Percentiles rank a stretch among this genome's conserved stretches.
Evolutionary conservation across 768 basidiomycete genomes (phyloP).

Genomic region (Tulasnella sp.): DNA sequence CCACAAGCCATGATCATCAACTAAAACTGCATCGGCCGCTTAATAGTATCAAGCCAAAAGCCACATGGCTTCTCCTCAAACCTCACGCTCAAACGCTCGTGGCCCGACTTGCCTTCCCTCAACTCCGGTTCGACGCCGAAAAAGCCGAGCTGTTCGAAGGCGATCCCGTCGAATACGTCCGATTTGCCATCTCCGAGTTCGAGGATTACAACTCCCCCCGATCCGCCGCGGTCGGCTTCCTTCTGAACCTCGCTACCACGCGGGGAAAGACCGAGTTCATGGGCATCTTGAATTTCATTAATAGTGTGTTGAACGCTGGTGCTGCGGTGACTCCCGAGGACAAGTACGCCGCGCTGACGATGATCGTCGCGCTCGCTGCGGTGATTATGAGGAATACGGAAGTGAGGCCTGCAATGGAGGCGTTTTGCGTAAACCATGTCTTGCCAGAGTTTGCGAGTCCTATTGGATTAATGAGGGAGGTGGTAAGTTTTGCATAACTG

Average conservation of each 20-base stretch:
- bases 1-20: neutral
- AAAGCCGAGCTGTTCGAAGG: conserved; percentile 60
- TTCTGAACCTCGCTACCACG: conserved; percentile 64
- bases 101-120: conserved; percentile 76
- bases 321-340: conserved; percentile 38
- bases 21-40: no score
- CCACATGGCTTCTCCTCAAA: conserved; percentile 82
- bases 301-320: conserved; percentile 53
- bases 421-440: conserved; percentile 62
- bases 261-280: conserved; percentile 74
- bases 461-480: conserved; percentile 65
- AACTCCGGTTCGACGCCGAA: conserved; percentile 62
- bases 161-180: conserved; percentile 78
- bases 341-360: conserved; percentile 75
- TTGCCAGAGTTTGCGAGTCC: conserved; percentile 54
- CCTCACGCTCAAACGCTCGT: conserved; percentile 71
- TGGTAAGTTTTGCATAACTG: conserved; percentile 38
- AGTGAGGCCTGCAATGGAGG: conserved; percentile 64
- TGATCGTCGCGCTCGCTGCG: conserved; percentile 61
- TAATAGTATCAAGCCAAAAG: conserved; percentile 75
- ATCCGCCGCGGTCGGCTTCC: conserved; percentile 67
- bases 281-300: conserved; percentile 68
- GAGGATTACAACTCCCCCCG: conserved; percentile 68
- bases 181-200: conserved; percentile 63
- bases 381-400: conserved; percentile 80